Percentiles rank a stretch among this genome's conserved stretches.
These are phyloP conservation scores for Tulasnella sp. DNA, from an alignment of 768 basidiomycete species.

Conservation along the genomic window DNA sequence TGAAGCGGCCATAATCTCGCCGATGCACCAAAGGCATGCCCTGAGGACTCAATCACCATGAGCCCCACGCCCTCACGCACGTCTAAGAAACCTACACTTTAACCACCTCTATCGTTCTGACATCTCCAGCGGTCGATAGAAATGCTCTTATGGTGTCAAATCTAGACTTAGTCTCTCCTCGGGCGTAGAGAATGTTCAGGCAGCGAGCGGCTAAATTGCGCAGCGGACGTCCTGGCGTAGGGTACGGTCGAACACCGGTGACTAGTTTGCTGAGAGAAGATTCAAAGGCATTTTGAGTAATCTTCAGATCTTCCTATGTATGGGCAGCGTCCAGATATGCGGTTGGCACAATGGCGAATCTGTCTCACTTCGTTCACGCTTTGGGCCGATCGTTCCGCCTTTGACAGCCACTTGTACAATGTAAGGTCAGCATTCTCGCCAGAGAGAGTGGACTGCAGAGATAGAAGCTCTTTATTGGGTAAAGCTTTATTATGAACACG, in stretches of 20 bases:
- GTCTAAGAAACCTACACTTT: constrained; percentile 28
- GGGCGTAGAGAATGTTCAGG: constrained; percentile 56
- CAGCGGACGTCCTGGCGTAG: constrained; percentile 78
- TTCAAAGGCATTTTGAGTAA: constrained; percentile 50
- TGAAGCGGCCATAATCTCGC: constrained; percentile 75
- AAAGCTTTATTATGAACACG: background rate
- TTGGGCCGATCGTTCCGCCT: constrained; percentile 46
- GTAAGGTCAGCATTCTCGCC: constrained; percentile 74
- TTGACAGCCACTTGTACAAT: constrained; percentile 72
- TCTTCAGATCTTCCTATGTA: constrained; percentile 53
- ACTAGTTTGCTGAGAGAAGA: constrained; percentile 55
- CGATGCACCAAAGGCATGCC: constrained; percentile 56
- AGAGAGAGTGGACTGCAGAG: constrained; percentile 45
- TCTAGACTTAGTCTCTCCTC: constrained; percentile 71
- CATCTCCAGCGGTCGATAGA: constrained; percentile 61
- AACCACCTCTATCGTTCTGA: constrained; percentile 40
- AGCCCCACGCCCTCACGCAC: constrained; percentile 52
- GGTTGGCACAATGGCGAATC: background rate
- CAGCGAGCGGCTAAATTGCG: constrained; percentile 72
- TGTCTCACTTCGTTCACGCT: constrained; percentile 41
- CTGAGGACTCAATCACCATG: constrained; percentile 44
- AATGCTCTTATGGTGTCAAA: constrained; percentile 80
- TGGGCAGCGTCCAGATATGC: background rate
- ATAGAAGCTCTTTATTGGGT: background rate
- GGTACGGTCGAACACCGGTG: constrained; percentile 49